Percentiles rank a stretch among this genome's conserved stretches.
phyloP scores from a whole-genome alignment of 2,329 filamentous ascomycete species.

The Chlorencoelia australis region DNA sequence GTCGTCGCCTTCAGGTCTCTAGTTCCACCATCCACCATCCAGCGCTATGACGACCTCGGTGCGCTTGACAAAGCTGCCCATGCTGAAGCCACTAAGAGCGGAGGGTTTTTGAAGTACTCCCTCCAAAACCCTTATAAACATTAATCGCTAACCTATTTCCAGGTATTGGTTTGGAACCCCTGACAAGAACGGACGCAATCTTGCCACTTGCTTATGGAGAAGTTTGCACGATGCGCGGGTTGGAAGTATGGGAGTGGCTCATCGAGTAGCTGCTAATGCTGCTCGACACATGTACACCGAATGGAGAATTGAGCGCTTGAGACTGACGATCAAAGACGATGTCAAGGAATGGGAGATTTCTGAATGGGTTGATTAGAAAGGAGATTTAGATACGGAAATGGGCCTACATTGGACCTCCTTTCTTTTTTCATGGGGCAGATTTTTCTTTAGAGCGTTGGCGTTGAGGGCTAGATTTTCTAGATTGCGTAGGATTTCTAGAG shows the following conservation, averaged over 20 bases:
- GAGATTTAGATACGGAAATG: no score
- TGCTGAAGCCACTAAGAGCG: constrained; percentile 66
- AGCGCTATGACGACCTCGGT: constrained; percentile 50
- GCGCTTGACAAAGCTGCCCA: constrained; percentile 71
- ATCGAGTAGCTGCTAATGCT: constrained; percentile 55
- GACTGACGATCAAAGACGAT: constrained; percentile 57
- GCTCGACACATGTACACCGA: constrained; percentile 52
- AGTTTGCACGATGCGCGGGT: constrained; percentile 47
- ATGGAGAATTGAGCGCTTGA: constrained; percentile 62
- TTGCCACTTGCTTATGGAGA: constrained; percentile 70
- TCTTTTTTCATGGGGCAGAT: no score
- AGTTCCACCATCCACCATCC: constrained; percentile 55
- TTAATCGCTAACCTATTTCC: constrained; percentile 4
- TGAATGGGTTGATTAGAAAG: constrained; percentile 39
- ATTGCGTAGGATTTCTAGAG: no score
- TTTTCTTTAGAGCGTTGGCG: no score
- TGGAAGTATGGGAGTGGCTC: constrained; percentile 50
- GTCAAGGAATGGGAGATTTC: constrained; percentile 53
- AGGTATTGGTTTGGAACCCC: constrained; percentile 83
- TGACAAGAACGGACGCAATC: constrained; percentile 59
- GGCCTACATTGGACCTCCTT: no score
- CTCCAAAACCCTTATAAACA: neutral
- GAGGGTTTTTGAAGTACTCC: constrained; percentile 66
- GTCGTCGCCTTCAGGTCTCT: constrained; percentile 75
- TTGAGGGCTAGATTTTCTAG: no score